phyloP scores from a whole-genome alignment of 2,329 filamentous ascomycete species.

The Pyrenophora tritici-repentis region DNA sequence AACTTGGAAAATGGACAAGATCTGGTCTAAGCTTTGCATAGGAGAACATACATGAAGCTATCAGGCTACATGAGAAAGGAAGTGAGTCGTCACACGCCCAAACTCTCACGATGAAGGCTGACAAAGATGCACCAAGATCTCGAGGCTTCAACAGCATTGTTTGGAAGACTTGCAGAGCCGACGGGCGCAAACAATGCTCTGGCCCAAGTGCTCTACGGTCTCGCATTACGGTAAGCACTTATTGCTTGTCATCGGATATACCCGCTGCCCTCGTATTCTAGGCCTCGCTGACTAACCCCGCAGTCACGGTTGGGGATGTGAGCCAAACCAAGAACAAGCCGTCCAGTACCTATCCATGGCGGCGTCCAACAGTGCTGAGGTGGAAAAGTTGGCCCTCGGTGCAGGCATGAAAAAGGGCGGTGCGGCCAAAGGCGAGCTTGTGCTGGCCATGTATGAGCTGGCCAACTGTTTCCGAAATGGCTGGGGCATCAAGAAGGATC shows the following conservation, averaged over 20 bases:
- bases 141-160: constrained; percentile 79
- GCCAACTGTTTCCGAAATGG: constrained; percentile 91
- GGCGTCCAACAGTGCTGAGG: constrained; percentile 83
- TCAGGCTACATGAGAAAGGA: constrained; percentile 85
- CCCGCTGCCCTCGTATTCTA: constrained; percentile 5
- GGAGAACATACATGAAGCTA: constrained; percentile 89
- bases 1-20: constrained; percentile 9
- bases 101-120: constrained; percentile 14
- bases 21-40: constrained; percentile 25
- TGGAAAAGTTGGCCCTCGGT: constrained; percentile 83
- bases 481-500: constrained; percentile 88
- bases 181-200: constrained; percentile 87
- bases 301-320: constrained; percentile 92
- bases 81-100: constrained; percentile 44
- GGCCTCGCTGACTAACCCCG: constrained; percentile 25
- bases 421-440: constrained; percentile 91
- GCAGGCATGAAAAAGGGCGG: constrained; percentile 92
- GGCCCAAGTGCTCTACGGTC: constrained; percentile 92
- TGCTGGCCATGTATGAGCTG: constrained; percentile 94
- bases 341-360: constrained; percentile 86
- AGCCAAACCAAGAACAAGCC: constrained; percentile 71
- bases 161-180: constrained; percentile 81
- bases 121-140: constrained; percentile 57
- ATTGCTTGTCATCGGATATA: constrained; percentile 3
- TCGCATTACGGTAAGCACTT: constrained; percentile 74